Percentiles rank a stretch among this genome's conserved stretches.
Evolutionary conservation across 1,139 yeast genomes (phyloP).

Genomic region (Yamadazyma oceani): DNA sequence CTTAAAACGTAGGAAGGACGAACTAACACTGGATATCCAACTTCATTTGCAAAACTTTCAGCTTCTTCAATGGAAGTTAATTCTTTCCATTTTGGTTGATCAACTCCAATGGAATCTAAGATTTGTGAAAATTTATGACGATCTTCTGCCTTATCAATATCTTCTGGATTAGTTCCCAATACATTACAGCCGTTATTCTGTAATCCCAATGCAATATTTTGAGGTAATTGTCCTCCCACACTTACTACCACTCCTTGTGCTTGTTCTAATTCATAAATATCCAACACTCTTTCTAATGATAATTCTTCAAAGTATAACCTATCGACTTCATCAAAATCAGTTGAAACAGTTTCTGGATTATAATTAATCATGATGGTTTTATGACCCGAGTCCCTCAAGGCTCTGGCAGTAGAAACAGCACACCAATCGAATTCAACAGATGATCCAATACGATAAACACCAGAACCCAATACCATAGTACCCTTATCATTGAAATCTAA

Average conservation of each 20-base stretch:
- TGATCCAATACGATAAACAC: slow-evolving; percentile 97
- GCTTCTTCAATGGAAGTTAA: slow-evolving; percentile 86
- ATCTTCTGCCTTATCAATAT: slow-evolving; percentile 96
- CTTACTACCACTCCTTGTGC: slow-evolving; percentile 92
- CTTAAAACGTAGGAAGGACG: slow-evolving; percentile 97
- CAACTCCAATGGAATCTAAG: slow-evolving; percentile 85
- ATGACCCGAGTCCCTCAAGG: slow-evolving; percentile 82
- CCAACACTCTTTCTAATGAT: slow-evolving; percentile 94
- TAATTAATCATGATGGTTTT: slow-evolving; percentile 96
- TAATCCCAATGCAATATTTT: slow-evolving; percentile 86
- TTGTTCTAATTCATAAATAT: slow-evolving; percentile 89
- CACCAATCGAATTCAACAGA: slow-evolving; percentile 99
- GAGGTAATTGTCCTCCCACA: slow-evolving; percentile 98
- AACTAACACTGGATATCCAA: slow-evolving; percentile 92
- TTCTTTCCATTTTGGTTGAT: slow-evolving; percentile 98
- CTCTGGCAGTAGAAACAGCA: slow-evolving; percentile 95
- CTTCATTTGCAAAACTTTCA: slow-evolving; percentile 77
- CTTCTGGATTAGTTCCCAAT: slow-evolving; percentile 91
- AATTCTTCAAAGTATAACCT: slow-evolving; percentile 94
- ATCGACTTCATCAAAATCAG: slow-evolving; percentile 98
- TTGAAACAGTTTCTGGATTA: slow-evolving; percentile 97
- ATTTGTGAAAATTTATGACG: slow-evolving; percentile 97
- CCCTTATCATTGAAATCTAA: slow-evolving; percentile 86
- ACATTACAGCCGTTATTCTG: slow-evolving; percentile 85
- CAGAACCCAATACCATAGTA: slow-evolving; percentile 93